phyloP scores from a whole-genome alignment of 371 early-diverging fungal species.

The Basidiobolus meristosporus region DNA sequence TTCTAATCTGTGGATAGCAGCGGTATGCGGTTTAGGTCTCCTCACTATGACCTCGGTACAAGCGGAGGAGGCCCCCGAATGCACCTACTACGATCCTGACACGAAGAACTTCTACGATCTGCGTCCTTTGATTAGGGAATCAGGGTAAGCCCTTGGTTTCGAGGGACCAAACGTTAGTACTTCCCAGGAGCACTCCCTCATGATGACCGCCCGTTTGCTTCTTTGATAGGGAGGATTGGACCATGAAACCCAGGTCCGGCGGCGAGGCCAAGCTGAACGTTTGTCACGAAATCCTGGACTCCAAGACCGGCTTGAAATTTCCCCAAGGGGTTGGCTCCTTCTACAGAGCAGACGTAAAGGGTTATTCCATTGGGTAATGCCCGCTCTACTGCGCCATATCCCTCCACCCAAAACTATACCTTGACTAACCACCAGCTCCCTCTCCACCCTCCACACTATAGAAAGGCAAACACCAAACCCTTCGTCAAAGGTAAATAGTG shows the following conservation, averaged over 20 bases:
- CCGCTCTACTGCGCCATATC: too few species aligned
- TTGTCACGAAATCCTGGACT: not conserved
- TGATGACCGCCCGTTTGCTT: too few species aligned
- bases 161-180: too few species aligned
- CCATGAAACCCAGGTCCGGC: not conserved
- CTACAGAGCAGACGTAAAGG: not conserved
- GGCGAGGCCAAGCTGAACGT: not conserved
- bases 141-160: not conserved
- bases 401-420: not conserved
- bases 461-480: not conserved
- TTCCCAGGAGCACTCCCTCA: too few species aligned
- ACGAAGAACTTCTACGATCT: not conserved
- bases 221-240: not conserved
- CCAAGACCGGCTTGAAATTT: not conserved
- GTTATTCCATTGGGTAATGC: conserved; percentile 1
- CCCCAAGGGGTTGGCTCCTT: not conserved
- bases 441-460: not conserved
- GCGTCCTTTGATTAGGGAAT: not conserved
- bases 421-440: too few species aligned
- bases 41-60: too few species aligned
- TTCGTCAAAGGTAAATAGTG: not conserved
- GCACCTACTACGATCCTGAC: not conserved
- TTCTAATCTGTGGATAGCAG: too few species aligned
- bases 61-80: not conserved
- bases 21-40: too few species aligned